These are phyloP conservation scores for Mycena galopus DNA, from an alignment of 768 basidiomycete genomes.

Conservation along the genomic window DNA sequence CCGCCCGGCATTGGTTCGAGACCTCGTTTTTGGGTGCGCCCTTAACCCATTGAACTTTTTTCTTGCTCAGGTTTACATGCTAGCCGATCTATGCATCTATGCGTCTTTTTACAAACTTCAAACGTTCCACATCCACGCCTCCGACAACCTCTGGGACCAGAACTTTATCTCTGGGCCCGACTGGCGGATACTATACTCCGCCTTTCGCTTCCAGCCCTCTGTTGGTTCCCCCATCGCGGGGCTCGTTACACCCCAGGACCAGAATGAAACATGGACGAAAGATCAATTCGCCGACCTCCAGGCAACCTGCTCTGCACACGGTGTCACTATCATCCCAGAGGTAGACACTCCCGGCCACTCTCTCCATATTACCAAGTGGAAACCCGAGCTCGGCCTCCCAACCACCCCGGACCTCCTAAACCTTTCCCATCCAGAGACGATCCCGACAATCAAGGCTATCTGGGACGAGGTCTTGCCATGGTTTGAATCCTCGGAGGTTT, in stretches of 20 bases:
- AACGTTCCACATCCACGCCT: slow-evolving; percentile 59
- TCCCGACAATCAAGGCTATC: slow-evolving; percentile 56
- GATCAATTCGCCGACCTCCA: slow-evolving; percentile 50
- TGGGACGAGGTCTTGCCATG: slow-evolving; percentile 58
- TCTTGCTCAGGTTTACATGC: neutral
- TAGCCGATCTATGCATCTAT: slow-evolving; percentile 58
- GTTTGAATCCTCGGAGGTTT: slow-evolving; percentile 55
- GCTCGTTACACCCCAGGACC: slow-evolving; percentile 46
- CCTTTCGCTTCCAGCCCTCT: slow-evolving; percentile 56
- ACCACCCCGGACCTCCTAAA: slow-evolving; percentile 53
- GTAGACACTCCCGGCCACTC: slow-evolving; percentile 61
- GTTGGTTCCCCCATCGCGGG: slow-evolving; percentile 47
- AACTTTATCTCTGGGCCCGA: slow-evolving; percentile 49
- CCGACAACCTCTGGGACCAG: slow-evolving; percentile 59
- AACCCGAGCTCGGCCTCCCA: slow-evolving; percentile 52
- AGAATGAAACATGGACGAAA: slow-evolving; percentile 57
- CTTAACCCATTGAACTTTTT: neutral
- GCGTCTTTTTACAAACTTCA: slow-evolving; percentile 61
- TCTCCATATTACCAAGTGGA: slow-evolving; percentile 60
- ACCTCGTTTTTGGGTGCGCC: slow-evolving; percentile 51
- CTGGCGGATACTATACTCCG: slow-evolving; percentile 58
- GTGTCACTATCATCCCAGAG: slow-evolving; percentile 57
- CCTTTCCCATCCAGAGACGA: slow-evolving; percentile 55
- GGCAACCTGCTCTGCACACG: slow-evolving; percentile 51
- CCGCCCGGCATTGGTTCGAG: slow-evolving; percentile 60